Evolutionary conservation across 2,329 filamentous ascomycete species (phyloP).

Genomic region (Penicillium sp.): DNA sequence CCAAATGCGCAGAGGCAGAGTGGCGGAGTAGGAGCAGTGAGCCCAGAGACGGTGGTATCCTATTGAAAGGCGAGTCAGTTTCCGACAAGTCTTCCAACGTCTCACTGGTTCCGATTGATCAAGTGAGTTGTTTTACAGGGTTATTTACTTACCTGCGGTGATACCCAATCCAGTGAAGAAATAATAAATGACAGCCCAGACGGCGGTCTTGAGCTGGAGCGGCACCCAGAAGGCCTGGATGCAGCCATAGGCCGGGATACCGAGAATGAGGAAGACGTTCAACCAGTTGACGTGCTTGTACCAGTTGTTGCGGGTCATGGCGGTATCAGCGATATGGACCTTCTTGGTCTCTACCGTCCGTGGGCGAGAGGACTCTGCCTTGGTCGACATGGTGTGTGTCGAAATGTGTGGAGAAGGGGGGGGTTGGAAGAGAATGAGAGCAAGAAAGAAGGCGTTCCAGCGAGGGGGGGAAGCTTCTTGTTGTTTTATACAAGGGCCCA

Average conservation of each 20-base stretch:
- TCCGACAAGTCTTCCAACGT: neutral
- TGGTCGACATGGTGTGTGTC: slow-evolving; percentile 38
- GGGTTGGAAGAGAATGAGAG: neutral
- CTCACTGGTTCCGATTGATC: neutral
- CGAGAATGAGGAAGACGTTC: slow-evolving; percentile 78
- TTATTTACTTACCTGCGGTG: slow-evolving; percentile 63
- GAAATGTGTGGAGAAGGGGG: slow-evolving; percentile 14
- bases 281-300: slow-evolving; percentile 94
- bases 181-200: slow-evolving; percentile 78
- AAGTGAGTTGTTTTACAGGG: neutral
- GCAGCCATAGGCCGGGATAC: slow-evolving; percentile 73
- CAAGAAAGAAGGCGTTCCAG: slow-evolving; percentile 4
- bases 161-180: slow-evolving; percentile 81
- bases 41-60: slow-evolving; percentile 85
- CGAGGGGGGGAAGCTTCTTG: slow-evolving; percentile 13
- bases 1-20: slow-evolving; percentile 75
- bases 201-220: slow-evolving; percentile 67
- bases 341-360: slow-evolving; percentile 60
- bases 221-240: slow-evolving; percentile 78
- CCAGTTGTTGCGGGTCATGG: slow-evolving; percentile 81
- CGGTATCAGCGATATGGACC: slow-evolving; percentile 80
- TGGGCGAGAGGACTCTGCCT: slow-evolving; percentile 36
- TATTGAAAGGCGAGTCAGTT: slow-evolving; percentile 25
- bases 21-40: slow-evolving; percentile 80
- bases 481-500: slow-evolving; percentile 29